Evolutionary conservation across 106 monocot genomes (phyloP).

Genomic region (Triglochin maritima): DNA sequence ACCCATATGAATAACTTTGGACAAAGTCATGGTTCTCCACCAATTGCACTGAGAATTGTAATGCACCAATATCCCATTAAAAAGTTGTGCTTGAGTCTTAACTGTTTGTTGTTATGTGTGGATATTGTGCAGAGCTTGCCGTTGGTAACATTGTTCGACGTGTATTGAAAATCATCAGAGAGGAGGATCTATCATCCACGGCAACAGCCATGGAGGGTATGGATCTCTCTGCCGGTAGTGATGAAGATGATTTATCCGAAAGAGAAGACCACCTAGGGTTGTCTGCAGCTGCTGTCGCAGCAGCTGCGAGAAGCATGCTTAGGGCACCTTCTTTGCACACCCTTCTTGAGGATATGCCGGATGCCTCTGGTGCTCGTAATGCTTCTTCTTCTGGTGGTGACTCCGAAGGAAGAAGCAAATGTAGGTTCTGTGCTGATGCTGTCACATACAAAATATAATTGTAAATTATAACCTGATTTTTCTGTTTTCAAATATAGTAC

Average conservation of each 20-base stretch:
- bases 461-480: too few species aligned
- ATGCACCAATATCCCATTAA: too few species aligned
- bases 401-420: constrained; percentile 94
- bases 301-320: constrained; percentile 82
- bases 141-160: constrained; percentile 95
- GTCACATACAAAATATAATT: not conserved
- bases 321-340: constrained; percentile 94
- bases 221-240: constrained; percentile 50
- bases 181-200: constrained; percentile 75
- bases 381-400: constrained; percentile 75
- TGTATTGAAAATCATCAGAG: constrained; percentile 87
- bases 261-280: constrained; percentile 35
- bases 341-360: constrained; percentile 76
- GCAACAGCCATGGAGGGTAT: constrained; percentile 57
- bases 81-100: too few species aligned
- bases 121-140: constrained; percentile 57
- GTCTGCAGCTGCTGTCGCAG: constrained; percentile 80
- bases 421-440: constrained; percentile 18
- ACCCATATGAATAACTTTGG: too few species aligned
- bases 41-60: too few species aligned
- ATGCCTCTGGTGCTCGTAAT: constrained; percentile 26
- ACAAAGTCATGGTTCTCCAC: too few species aligned
- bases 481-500: not conserved
- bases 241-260: constrained; percentile 58
- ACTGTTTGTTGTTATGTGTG: too few species aligned